phyloP scores from a whole-genome alignment of 345 rosid genomes.

The Gossypioides kirkii region DNA sequence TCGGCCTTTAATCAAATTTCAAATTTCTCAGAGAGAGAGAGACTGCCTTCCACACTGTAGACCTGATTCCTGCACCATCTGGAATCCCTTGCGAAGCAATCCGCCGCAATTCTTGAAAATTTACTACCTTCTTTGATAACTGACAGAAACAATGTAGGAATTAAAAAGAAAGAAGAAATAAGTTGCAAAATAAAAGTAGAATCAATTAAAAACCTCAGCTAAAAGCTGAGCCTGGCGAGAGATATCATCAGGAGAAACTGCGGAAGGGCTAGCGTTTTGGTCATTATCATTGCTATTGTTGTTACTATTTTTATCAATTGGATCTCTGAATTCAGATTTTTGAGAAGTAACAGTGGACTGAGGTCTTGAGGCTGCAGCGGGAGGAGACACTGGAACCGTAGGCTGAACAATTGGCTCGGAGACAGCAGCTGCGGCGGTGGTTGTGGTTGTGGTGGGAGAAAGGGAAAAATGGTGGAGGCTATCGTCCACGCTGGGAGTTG shows the following conservation, averaged over 20 bases:
- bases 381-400: conserved; percentile 37
- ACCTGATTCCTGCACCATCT: conserved; percentile 78
- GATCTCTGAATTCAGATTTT: conserved; percentile 38
- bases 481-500: conserved; percentile 41
- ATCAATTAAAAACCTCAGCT: conserved; percentile 49
- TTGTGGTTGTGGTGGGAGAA: conserved; percentile 11
- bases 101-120: conserved; percentile 70
- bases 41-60: conserved; percentile 84
- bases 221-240: conserved; percentile 73
- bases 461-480: conserved; percentile 27
- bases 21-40: not conserved
- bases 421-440: conserved; percentile 21
- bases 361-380: conserved; percentile 23
- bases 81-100: conserved; percentile 80
- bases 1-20: not conserved
- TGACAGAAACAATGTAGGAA: conserved; percentile 13
- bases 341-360: conserved; percentile 32
- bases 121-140: conserved; percentile 81
- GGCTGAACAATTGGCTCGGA: conserved; percentile 30
- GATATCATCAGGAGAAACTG: conserved; percentile 48
- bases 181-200: not conserved
- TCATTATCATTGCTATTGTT: conserved; percentile 1
- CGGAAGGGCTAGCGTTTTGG: not conserved
- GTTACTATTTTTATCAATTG: conserved; percentile 16
- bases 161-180: not conserved